These are phyloP conservation scores for Porphyrellus sp. DNA, from an alignment of 1,284 basidiomycete genomes.

Conservation along the genomic window DNA sequence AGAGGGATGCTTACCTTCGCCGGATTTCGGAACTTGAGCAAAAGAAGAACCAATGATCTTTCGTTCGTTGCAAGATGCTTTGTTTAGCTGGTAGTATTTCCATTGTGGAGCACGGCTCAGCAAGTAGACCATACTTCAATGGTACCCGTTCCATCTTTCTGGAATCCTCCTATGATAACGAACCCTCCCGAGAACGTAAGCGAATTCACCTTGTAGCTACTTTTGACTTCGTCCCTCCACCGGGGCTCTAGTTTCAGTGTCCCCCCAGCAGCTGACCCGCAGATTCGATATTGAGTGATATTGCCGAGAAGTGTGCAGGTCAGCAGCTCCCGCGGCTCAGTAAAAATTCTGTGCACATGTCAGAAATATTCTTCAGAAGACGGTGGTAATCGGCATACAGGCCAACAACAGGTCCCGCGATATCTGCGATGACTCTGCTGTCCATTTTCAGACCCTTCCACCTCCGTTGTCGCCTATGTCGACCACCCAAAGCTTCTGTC, in stretches of 20 bases:
- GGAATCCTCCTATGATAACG: conserved; percentile 59
- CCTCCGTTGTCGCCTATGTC: conserved; percentile 57
- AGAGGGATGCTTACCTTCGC: conserved; percentile 49
- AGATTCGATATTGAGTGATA: conserved; percentile 47
- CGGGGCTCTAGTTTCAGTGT: conserved; percentile 40
- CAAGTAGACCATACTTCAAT: conserved; percentile 53
- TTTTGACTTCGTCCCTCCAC: conserved; percentile 44
- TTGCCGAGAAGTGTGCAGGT: conserved; percentile 60
- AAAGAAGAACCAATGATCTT: conserved; percentile 33
- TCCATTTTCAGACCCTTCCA: conserved; percentile 66
- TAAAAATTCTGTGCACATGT: conserved; percentile 45
- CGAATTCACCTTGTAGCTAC: conserved; percentile 60
- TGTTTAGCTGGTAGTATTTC: background rate
- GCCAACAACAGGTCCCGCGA: conserved; percentile 68
- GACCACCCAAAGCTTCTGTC: conserved; percentile 24
- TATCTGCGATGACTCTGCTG: conserved; percentile 44
- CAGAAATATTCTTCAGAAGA: conserved; percentile 5
- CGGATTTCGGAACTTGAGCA: conserved; percentile 57
- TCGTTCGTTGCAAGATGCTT: background rate
- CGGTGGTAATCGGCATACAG: conserved; percentile 43
- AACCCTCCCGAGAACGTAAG: conserved; percentile 42
- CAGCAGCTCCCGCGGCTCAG: conserved; percentile 43
- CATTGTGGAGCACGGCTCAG: conserved; percentile 7
- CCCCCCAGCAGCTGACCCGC: conserved; percentile 29
- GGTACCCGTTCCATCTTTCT: conserved; percentile 52